Evolutionary conservation across 2,329 filamentous ascomycete species (phyloP).

Genomic region (Epichloe glyceriae): DNA sequence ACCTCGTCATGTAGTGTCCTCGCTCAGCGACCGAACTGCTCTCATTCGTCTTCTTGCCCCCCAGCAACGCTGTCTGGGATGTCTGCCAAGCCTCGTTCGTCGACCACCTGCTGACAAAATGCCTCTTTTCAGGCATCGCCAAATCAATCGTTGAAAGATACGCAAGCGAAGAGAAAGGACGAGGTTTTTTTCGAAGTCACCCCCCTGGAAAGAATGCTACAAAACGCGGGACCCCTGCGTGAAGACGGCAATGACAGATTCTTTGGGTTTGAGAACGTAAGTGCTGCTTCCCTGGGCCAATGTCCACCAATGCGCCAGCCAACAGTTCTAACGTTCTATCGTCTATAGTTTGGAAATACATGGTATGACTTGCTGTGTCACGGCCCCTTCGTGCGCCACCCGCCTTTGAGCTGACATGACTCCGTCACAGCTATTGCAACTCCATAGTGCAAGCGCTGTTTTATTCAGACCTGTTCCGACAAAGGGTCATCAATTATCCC

Average conservation of each 20-base stretch:
- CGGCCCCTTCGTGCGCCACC: neutral
- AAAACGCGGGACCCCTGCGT: slow-evolving; percentile 67
- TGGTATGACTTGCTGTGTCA: slow-evolving; percentile 47
- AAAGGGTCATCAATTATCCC: slow-evolving; percentile 88
- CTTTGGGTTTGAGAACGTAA: slow-evolving; percentile 94
- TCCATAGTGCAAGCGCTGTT: slow-evolving; percentile 96
- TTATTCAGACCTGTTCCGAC: slow-evolving; percentile 86
- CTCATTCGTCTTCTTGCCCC: neutral
- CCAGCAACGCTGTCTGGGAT: neutral
- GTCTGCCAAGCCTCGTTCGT: slow-evolving; percentile 8
- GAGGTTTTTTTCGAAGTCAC: slow-evolving; percentile 46
- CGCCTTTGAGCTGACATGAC: neutral
- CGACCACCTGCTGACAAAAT: slow-evolving; percentile 19
- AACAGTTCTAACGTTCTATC: neutral
- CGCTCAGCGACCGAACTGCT: neutral
- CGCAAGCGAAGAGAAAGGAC: slow-evolving; percentile 40
- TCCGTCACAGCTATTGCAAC: slow-evolving; percentile 71
- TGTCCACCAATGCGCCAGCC: neutral
- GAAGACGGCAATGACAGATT: slow-evolving; percentile 93
- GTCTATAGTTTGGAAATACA: slow-evolving; percentile 78
- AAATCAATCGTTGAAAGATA: slow-evolving; percentile 31
- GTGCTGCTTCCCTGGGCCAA: slow-evolving; percentile 21
- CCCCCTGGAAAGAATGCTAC: slow-evolving; percentile 61
- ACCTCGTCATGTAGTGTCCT: neutral
- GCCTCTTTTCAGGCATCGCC: slow-evolving; percentile 28